Evolutionary conservation across 352 stramenopile species (phyloP).

Genomic region (Pythium vanterpoolii): DNA sequence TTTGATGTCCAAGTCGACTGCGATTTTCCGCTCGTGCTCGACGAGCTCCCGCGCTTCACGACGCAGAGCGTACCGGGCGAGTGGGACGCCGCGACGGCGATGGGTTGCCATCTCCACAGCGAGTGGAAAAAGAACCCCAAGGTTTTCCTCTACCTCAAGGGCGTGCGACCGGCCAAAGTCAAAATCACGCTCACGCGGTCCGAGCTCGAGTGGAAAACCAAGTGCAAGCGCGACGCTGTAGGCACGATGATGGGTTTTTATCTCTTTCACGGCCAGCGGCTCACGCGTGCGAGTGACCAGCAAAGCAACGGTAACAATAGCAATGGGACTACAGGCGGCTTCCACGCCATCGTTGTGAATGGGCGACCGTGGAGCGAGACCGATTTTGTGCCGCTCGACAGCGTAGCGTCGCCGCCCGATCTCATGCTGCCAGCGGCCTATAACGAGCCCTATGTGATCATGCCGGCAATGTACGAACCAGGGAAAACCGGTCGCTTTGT

Average conservation of each 20-base stretch:
- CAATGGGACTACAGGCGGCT: neutral
- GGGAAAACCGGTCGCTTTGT: constrained; percentile 78
- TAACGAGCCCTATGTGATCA: constrained; percentile 84
- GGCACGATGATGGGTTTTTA: constrained; percentile 92
- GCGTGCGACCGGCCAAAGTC: constrained; percentile 61
- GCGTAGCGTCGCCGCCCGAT: constrained; percentile 62
- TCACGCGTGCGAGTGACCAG: constrained; percentile 31
- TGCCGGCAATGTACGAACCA: constrained; percentile 88
- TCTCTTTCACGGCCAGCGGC: constrained; percentile 54
- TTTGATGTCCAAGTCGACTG: constrained; percentile 88
- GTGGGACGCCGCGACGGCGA: constrained; percentile 60
- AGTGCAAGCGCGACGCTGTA: constrained; percentile 81
- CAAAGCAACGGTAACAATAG: neutral
- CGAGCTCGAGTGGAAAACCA: constrained; percentile 77
- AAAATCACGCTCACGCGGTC: constrained; percentile 78
- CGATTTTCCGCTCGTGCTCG: constrained; percentile 63
- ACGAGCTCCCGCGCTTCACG: constrained; percentile 54
- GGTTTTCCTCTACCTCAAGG: constrained; percentile 74
- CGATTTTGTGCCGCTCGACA: constrained; percentile 79
- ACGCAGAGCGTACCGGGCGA: constrained; percentile 78
- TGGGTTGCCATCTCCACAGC: constrained; percentile 75
- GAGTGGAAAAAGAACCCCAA: constrained; percentile 89
- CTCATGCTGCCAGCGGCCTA: constrained; percentile 63
- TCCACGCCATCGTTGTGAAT: constrained; percentile 56
- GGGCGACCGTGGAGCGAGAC: constrained; percentile 76